Evolutionary conservation across 2,329 filamentous ascomycete species (phyloP).

Genomic region (Trichoderma citrinoviride): DNA sequence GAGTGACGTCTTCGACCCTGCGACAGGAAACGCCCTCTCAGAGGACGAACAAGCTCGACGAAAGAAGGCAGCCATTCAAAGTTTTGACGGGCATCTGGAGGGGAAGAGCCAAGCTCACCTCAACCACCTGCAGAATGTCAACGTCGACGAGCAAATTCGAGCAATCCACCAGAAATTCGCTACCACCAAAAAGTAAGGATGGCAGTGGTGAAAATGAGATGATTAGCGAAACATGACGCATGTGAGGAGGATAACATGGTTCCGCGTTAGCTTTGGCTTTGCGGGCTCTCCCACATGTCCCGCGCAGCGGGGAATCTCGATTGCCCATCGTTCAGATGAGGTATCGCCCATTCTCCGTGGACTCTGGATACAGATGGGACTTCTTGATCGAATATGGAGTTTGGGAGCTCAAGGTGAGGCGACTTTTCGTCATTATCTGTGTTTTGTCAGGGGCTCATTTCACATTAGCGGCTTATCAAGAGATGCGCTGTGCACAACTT

Average conservation of each 20-base stretch:
- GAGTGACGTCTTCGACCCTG: constrained; percentile 78
- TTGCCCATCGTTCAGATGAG: neutral
- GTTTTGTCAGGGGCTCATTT: constrained; percentile 17
- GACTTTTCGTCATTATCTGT: constrained; percentile 8
- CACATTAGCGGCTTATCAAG: constrained; percentile 9
- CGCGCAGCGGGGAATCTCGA: neutral
- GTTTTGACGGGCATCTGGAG: constrained; percentile 65
- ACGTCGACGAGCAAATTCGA: constrained; percentile 82
- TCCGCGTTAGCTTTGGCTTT: neutral
- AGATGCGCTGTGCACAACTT: neutral
- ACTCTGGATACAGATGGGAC: neutral
- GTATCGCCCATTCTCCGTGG: neutral
- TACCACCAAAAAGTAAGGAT: constrained; percentile 34
- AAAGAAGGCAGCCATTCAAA: constrained; percentile 67
- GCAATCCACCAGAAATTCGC: constrained; percentile 57
- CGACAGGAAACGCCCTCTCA: constrained; percentile 64
- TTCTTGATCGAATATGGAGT: neutral
- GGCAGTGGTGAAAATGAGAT: neutral
- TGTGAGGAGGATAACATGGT: neutral
- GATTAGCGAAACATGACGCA: neutral
- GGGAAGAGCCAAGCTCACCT: constrained; percentile 53
- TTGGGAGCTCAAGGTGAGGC: constrained; percentile 21
- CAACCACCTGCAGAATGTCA: constrained; percentile 64
- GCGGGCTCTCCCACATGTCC: neutral
- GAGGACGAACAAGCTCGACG: constrained; percentile 72